phyloP scores from a whole-genome alignment of 345 rosid genomes.

The Corchorus olitorius region DNA sequence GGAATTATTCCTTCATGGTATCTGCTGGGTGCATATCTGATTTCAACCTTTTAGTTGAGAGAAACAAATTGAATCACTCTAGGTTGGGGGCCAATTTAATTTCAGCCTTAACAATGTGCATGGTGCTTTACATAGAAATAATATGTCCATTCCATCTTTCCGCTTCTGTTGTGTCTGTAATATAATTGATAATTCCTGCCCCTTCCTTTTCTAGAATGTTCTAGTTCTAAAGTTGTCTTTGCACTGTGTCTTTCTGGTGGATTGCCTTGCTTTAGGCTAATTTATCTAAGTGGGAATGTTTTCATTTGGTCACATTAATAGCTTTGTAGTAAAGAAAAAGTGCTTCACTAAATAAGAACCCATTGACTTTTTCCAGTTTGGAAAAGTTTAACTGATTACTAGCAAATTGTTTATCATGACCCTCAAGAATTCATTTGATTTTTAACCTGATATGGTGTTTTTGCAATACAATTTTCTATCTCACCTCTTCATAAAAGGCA shows the following conservation, averaged over 20 bases:
- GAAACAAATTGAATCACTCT: background rate
- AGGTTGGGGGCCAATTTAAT: background rate
- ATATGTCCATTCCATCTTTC: background rate
- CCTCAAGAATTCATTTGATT: background rate
- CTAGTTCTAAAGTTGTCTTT: background rate
- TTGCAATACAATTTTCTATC: background rate
- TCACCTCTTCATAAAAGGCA: constrained; percentile 1
- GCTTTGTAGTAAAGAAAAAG: background rate
- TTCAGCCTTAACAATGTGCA: background rate
- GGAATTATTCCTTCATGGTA: background rate
- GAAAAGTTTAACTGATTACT: background rate
- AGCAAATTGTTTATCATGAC: background rate
- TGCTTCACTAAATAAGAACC: background rate
- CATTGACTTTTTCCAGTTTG: background rate
- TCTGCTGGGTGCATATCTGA: background rate
- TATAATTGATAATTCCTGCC: background rate
- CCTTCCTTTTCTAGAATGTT: background rate
- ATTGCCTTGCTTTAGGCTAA: background rate
- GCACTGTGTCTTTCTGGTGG: background rate
- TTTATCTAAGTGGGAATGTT: background rate
- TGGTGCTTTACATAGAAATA: background rate
- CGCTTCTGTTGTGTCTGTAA: background rate
- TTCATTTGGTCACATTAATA: background rate
- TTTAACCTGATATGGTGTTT: background rate
- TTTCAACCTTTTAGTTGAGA: background rate